Percentiles rank a stretch among this genome's conserved stretches.
phyloP scores from a whole-genome alignment of 2,329 filamentous ascomycete genomes.

The Colletotrichum tofieldiae region DNA sequence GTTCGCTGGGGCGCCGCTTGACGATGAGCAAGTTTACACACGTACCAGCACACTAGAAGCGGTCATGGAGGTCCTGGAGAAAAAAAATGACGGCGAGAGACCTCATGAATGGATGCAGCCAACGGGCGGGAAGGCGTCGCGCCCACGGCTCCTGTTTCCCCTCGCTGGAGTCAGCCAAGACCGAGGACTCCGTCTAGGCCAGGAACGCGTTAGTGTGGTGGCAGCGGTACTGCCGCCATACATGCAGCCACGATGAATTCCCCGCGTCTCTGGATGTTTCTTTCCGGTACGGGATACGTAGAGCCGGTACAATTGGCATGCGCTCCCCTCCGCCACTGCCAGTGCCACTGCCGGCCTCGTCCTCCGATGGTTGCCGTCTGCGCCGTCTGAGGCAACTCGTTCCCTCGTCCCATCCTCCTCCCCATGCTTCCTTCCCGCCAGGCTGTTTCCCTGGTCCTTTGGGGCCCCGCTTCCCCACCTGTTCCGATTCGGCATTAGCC shows the following conservation, averaged over 20 bases:
- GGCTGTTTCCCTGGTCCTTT: background rate
- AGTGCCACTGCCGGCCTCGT: background rate
- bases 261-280: slow-evolving; percentile 21
- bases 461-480: slow-evolving; percentile 33
- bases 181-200: background rate
- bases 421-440: slow-evolving; percentile 11
- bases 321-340: background rate
- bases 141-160: slow-evolving; percentile 8
- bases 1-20: background rate
- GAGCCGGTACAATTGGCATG: background rate
- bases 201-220: slow-evolving; percentile 9
- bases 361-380: background rate
- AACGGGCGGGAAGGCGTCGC: slow-evolving; percentile 29
- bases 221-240: slow-evolving; percentile 27
- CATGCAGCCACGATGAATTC: slow-evolving; percentile 34
- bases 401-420: background rate
- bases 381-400: background rate
- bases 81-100: background rate
- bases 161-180: background rate
- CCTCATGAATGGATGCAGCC: background rate
- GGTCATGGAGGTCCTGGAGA: background rate
- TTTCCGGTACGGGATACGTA: background rate
- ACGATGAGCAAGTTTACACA: background rate
- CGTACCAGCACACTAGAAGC: background rate
- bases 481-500: slow-evolving; percentile 28